Base-by-base conservation (phyloP, 192 early-diverging fungal genomes). In the Umbelopsis sp. region DNA sequence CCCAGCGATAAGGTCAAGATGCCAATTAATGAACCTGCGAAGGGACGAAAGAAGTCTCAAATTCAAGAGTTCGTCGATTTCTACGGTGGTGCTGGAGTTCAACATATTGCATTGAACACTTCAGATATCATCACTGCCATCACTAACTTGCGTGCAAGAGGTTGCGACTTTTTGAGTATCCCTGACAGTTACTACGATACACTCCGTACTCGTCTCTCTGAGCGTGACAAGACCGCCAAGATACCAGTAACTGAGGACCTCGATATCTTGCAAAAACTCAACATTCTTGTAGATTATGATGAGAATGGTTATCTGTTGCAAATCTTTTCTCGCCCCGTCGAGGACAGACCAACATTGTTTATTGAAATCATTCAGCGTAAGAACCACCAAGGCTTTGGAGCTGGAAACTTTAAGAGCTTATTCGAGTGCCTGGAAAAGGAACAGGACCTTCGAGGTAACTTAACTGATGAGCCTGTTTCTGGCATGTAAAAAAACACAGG, bases 21-120 rank as follows among this genome's bases (percentile, higher is more conserved):
- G 90, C 96, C 96, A 66, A 94, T 99, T 82, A 97, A 97, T 79
- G 97, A 99, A 85, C 97, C 97, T 6, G 97, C 97, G 14, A 65
- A 81, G 68, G 97, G 97, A 8, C 89, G 91, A 77, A 94, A 93
- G 82, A 97, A 96, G 84, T 95, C 93, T 36, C 96, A 99, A 87
- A 97, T 97, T 71, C 92, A 97, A 73, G 94, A 96, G 79, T 95
- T 88, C 81, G 90, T 93, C 65, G 91, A 93, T 51, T 95, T 89
- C 84, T 92, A 93, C 65, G 92, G 86, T 69, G 89, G 92, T 25
- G 88, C 92, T 32, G 92, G 93, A 70, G 89, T 94, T 76, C 92
- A 95, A 81, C 97, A 98, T 82, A 97, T 99, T 83, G 97, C 97
- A 47, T 84, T 99, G 67, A 88, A 91, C 81, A 97, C 95, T 24